Evolutionary conservation across 1,284 basidiomycete species (phyloP).

Genomic region (Rhodotorula sp.): DNA sequence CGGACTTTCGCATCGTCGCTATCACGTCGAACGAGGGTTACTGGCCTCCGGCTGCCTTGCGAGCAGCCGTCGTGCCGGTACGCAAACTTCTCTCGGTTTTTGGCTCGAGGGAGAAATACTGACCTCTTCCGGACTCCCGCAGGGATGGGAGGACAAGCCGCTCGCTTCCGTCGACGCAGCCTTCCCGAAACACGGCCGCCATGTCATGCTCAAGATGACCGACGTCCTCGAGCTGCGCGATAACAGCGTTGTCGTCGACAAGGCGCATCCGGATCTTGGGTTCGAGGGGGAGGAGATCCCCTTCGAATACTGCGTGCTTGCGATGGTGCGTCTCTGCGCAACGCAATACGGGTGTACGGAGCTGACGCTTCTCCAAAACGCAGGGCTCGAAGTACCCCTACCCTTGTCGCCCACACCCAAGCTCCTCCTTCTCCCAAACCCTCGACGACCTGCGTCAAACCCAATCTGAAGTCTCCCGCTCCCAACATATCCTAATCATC

Average conservation of each 20-base stretch:
- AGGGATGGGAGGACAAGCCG: conserved; percentile 26
- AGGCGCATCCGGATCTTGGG: conserved; percentile 35
- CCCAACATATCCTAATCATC: conserved; percentile 48
- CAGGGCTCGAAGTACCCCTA: conserved; percentile 34
- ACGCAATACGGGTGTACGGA: neutral
- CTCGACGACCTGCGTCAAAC: conserved; percentile 7
- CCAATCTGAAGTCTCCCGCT: conserved; percentile 42
- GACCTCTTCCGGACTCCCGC: neutral
- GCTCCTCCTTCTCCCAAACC: conserved; percentile 14
- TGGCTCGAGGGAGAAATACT: neutral
- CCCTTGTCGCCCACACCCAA: conserved; percentile 22
- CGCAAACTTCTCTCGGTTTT: neutral
- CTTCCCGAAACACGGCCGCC: conserved; percentile 45
- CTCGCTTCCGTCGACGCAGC: conserved; percentile 44
- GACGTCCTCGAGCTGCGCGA: conserved; percentile 48
- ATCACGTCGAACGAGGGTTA: conserved; percentile 9
- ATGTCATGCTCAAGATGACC: conserved; percentile 38
- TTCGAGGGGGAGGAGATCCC: conserved; percentile 32
- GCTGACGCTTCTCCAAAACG: no score
- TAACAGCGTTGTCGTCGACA: conserved; percentile 47
- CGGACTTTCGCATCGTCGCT: conserved; percentile 22
- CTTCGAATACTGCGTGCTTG: conserved; percentile 44
- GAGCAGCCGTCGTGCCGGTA: conserved; percentile 16
- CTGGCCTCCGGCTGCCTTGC: conserved; percentile 6
- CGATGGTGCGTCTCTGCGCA: conserved; percentile 20